Conservation (phyloP, 805 yeast species). For the Geotrichum ghanense region DNA sequence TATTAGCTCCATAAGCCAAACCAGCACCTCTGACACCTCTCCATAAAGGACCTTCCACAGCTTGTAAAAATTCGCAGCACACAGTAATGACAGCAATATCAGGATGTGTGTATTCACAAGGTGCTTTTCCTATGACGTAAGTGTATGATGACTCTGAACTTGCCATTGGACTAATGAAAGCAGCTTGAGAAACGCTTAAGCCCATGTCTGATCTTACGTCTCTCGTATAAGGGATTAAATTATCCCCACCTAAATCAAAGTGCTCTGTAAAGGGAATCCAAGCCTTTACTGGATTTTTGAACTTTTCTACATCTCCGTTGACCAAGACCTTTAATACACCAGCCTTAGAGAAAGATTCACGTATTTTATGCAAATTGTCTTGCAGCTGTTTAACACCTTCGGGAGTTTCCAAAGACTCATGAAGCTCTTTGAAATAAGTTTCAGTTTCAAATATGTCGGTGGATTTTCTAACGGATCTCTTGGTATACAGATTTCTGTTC, state of each 20-base stretch:
- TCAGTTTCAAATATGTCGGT: constrained; percentile 60
- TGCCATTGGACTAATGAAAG: constrained; percentile 60
- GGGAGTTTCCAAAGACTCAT: constrained; percentile 38
- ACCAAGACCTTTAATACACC: constrained; percentile 58
- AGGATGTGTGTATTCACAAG: constrained; percentile 39
- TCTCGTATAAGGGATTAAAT: constrained; percentile 30
- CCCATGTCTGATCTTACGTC: constrained; percentile 50
- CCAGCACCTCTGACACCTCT: constrained; percentile 92
- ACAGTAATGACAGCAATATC: constrained; percentile 64
- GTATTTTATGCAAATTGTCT: constrained; percentile 39
- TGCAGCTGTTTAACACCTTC: constrained; percentile 27
- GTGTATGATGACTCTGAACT: constrained; percentile 76
- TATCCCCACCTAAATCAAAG: constrained; percentile 7
- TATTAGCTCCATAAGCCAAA: constrained; percentile 76
- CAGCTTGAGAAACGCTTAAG: constrained; percentile 36
- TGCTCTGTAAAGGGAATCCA: constrained; percentile 37
- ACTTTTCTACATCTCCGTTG: constrained; percentile 49
- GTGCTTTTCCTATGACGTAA: constrained; percentile 46
- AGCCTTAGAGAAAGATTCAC: constrained; percentile 39
- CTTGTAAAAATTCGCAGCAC: constrained; percentile 65
- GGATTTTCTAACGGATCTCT: constrained; percentile 54
- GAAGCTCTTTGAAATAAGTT: constrained; percentile 36
- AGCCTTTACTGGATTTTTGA: constrained; percentile 44
- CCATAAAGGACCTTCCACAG: constrained; percentile 97
- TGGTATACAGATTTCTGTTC: constrained; percentile 39